These are phyloP conservation scores for Plasmodium vivax DNA, from an alignment of 169 alveolate genomes.

Conservation along the genomic window DNA sequence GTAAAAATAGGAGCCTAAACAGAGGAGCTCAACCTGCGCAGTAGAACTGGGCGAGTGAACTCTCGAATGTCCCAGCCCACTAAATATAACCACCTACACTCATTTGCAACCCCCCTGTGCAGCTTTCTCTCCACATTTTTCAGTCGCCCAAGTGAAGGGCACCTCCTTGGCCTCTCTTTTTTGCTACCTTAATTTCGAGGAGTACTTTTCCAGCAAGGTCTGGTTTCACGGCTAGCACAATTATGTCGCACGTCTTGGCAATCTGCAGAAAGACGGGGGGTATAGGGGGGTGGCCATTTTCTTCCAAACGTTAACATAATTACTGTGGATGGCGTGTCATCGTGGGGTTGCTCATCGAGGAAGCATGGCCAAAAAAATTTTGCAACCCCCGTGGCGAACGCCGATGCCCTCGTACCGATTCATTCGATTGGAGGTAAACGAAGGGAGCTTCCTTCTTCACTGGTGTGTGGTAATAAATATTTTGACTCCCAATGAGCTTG, in stretches of 20 bases:
- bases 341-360: neutral
- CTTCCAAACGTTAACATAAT: neutral
- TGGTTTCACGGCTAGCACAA: slow-evolving; percentile 71
- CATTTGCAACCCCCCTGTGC: neutral
- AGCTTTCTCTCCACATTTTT: neutral
- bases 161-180: neutral
- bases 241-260: slow-evolving; percentile 31
- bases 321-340: neutral
- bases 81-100: neutral
- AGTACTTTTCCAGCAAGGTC: slow-evolving; percentile 44
- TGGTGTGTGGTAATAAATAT: slow-evolving; percentile 55
- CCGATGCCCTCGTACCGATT: slow-evolving; percentile 14
- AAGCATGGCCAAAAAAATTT: neutral
- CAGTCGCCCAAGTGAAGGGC: neutral
- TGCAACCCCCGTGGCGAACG: neutral
- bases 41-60: neutral
- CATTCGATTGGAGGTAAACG: slow-evolving; percentile 4
- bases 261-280: slow-evolving; percentile 18
- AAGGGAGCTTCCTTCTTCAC: slow-evolving; percentile 14
- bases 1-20: neutral
- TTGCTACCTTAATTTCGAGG: slow-evolving; percentile 35
- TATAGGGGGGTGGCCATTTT: neutral
- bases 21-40: neutral
- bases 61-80: neutral
- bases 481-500: slow-evolving; percentile 23